Evolutionary conservation across 2,329 filamentous ascomycete species (phyloP).

Genomic region (Pseudocercospora pini-densiflorae): DNA sequence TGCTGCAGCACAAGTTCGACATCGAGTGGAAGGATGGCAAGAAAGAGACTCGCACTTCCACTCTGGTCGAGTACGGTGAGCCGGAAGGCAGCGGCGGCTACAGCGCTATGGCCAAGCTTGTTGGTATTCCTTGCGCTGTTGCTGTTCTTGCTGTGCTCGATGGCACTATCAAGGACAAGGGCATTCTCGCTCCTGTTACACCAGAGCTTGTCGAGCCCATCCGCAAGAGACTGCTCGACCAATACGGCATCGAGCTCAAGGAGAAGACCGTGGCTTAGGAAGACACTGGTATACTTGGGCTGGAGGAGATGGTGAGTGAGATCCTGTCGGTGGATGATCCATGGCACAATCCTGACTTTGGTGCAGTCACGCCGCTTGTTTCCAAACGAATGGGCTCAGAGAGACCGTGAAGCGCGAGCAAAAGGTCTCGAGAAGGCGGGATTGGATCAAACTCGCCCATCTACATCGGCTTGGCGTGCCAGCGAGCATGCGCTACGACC

Average conservation of each 20-base stretch:
- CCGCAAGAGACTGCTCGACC: conserved; percentile 72
- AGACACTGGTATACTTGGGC: not conserved
- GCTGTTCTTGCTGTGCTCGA: conserved; percentile 60
- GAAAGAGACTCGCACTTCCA: conserved; percentile 77
- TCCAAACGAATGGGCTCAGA: not conserved
- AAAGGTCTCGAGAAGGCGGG: not conserved
- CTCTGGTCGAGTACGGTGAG: conserved; percentile 80
- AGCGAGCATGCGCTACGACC: not conserved
- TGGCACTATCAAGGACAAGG: conserved; percentile 43
- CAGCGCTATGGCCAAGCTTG: conserved; percentile 81
- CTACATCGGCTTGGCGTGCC: not conserved
- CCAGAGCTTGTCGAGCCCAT: conserved; percentile 72
- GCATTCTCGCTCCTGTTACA: conserved; percentile 75
- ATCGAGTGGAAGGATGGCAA: conserved; percentile 81
- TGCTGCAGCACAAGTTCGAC: conserved; percentile 80
- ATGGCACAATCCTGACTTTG: not conserved
- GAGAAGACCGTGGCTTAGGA: conserved; percentile 63
- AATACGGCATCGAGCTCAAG: conserved; percentile 73
- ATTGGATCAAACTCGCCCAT: not conserved
- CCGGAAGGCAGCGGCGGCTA: conserved; percentile 67
- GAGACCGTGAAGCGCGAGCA: not conserved
- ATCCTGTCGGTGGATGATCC: not conserved
- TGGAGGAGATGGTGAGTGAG: not conserved
- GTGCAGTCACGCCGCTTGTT: not conserved
- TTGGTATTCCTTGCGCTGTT: conserved; percentile 75